Percentiles rank a stretch among this genome's conserved stretches.
phyloP scores from a whole-genome alignment of 305 asterid genomes.

The Salvia sclarea region DNA sequence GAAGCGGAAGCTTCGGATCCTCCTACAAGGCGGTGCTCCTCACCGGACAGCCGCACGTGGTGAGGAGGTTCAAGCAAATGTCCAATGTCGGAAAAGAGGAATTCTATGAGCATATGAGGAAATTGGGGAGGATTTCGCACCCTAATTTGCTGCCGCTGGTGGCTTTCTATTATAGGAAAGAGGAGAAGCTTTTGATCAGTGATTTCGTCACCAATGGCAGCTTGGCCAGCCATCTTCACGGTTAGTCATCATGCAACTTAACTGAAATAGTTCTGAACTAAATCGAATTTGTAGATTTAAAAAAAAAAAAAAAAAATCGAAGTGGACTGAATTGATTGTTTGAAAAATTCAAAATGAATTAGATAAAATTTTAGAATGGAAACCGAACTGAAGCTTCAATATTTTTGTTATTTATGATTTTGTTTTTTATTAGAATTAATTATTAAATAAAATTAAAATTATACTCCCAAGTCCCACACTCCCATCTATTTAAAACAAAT shows the following conservation, averaged over 20 bases:
- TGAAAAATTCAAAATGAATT: too few relatives aligned
- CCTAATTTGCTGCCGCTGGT: conserved; percentile 56
- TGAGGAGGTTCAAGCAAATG: conserved; percentile 59
- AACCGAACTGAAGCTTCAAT: too few relatives aligned
- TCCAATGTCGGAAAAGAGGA: conserved; percentile 47
- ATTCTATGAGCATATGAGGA: conserved; percentile 56
- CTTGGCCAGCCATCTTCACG: conserved; percentile 63
- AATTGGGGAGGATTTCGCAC: conserved; percentile 54
- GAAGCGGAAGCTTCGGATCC: conserved; percentile 74
- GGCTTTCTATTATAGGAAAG: conserved; percentile 58
- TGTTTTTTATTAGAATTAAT: too few relatives aligned
- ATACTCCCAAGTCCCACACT: too few relatives aligned
- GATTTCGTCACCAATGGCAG: conserved; percentile 57
- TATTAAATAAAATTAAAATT: too few relatives aligned
- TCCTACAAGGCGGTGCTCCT: conserved; percentile 57
- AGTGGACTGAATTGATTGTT: too few relatives aligned
- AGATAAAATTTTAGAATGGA: too few relatives aligned
- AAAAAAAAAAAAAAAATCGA: too few relatives aligned
- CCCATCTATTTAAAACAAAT: too few relatives aligned
- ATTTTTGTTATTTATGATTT: too few relatives aligned
- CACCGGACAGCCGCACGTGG: conserved; percentile 43
- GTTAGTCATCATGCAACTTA: conserved; percentile 27
- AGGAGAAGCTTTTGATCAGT: conserved; percentile 60
- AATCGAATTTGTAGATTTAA: too few relatives aligned
- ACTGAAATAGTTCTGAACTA: too few relatives aligned